These are phyloP conservation scores for Phellopilus nigrolimitatus DNA, from an alignment of 1,284 basidiomycete species.

Conservation along the genomic window DNA sequence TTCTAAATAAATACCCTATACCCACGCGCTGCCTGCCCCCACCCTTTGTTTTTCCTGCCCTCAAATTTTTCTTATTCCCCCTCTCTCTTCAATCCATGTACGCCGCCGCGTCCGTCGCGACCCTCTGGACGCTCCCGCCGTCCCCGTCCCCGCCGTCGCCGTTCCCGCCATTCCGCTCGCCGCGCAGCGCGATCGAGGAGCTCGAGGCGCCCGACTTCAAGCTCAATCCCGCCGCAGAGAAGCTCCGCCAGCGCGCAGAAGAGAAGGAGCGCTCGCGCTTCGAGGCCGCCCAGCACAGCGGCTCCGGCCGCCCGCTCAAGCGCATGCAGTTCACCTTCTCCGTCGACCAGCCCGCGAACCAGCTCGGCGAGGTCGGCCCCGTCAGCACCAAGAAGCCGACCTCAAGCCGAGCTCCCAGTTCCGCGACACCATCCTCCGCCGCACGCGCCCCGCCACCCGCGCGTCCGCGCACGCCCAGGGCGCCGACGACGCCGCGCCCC, in stretches of 20 bases:
- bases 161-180: constrained; percentile 1
- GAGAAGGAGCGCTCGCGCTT: constrained; percentile 71
- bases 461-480: constrained; percentile 29
- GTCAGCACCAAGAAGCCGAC: constrained; percentile 52
- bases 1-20: constrained; percentile 16
- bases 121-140: constrained; percentile 2
- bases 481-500: constrained; percentile 27
- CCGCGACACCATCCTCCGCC: constrained; percentile 42
- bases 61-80: neutral
- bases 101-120: neutral
- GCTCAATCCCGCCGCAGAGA: constrained; percentile 65
- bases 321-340: constrained; percentile 84
- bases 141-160: constrained; percentile 14
- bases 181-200: constrained; percentile 66
- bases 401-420: constrained; percentile 64
- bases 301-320: constrained; percentile 58
- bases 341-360: constrained; percentile 56
- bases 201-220: constrained; percentile 75
- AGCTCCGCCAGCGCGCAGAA: constrained; percentile 69
- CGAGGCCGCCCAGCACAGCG: constrained; percentile 59
- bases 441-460: constrained; percentile 36
- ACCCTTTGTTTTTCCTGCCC: neutral
- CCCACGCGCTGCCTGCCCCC: constrained; percentile 5
- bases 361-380: constrained; percentile 33
- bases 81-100: neutral